Evolutionary conservation across 1,284 basidiomycete genomes (phyloP).

Genomic region (Mycena citricolor): DNA sequence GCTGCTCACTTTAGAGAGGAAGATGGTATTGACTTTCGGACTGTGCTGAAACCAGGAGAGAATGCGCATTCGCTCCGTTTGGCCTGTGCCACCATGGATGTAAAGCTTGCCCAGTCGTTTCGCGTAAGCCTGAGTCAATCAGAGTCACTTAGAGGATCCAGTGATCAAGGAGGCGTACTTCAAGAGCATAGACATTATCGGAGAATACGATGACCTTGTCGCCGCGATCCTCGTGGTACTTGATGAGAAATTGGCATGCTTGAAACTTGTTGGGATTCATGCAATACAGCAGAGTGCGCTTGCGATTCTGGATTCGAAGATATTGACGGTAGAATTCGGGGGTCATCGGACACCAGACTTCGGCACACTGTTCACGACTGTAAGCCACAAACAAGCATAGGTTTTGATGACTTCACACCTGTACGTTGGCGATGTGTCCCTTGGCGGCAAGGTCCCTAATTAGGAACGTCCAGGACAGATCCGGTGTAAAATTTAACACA

Average conservation of each 20-base stretch:
- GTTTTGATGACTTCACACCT: slow-evolving; percentile 54
- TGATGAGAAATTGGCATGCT: slow-evolving; percentile 97
- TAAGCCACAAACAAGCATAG: not conserved
- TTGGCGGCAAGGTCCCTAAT: slow-evolving; percentile 90
- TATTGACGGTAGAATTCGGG: slow-evolving; percentile 99
- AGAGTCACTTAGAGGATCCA: slow-evolving; percentile 5
- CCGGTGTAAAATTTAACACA: slow-evolving; percentile 7
- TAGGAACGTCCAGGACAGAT: slow-evolving; percentile 4
- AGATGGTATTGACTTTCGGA: slow-evolving; percentile 96
- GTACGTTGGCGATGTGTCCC: slow-evolving; percentile 99
- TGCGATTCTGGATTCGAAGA: slow-evolving; percentile 87
- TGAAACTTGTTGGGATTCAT: slow-evolving; percentile 99
- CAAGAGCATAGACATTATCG: slow-evolving; percentile 96
- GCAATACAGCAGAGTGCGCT: slow-evolving; percentile 95
- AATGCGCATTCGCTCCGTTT: slow-evolving; percentile 94
- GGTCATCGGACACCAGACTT: slow-evolving; percentile 99
- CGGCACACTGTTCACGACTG: slow-evolving; percentile 73
- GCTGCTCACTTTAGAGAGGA: slow-evolving; percentile 83
- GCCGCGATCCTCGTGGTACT: slow-evolving; percentile 96
- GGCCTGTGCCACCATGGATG: slow-evolving; percentile 96
- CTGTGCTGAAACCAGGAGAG: slow-evolving; percentile 96
- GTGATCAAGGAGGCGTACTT: slow-evolving; percentile 56
- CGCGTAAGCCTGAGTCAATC: slow-evolving; percentile 81
- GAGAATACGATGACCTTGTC: slow-evolving; percentile 99
- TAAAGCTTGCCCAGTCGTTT: slow-evolving; percentile 92